Base-by-base conservation (phyloP, 169 alveolate genomes). In the Cryptosporidium sp. region DNA sequence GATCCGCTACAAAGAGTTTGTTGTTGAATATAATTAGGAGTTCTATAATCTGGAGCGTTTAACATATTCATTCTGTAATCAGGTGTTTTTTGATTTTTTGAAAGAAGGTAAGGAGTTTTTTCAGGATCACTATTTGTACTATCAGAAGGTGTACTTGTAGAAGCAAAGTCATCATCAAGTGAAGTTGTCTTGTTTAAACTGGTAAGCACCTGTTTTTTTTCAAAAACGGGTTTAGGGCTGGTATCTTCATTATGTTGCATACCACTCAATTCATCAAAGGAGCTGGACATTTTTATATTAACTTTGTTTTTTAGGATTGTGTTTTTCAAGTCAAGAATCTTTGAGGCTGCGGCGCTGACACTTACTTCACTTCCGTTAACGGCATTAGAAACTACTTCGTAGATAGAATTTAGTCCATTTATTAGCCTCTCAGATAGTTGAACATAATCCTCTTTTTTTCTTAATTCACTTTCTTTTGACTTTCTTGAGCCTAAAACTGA, bases 1-100 rank as follows among this genome's bases (percentile, higher is more conserved):
- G 86, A 75, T 26, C 86, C 86, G 33, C 86, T 60, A 52, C 86
- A 75, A 31, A 52, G 29, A 21, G 73, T 75, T 52, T 75, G 86
- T 35, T 37, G 48, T 35, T 75, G 70, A 26, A 75, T 39, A 61
- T 75, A 75, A 53, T 75, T 75, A 14, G 86, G 86, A 18, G 72
- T 75, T 58, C 72, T 75, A 37, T 75, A 75, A 58, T 75, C 39
- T 7, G 86, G 86, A 18, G 56, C 56, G n/a, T 23, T 61, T 42
- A 53, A 35, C 31, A 48, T 72, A 37, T 75, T 75, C 45, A 60
- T 23, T 42, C 86, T 75, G 60, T 75, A 75, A 23, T 75, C 86
- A 12, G 86, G 86, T 18, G n/a, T 21, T 8, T 71, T 71, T 44
- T 71, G 85, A 71, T 21, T 71, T 1, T 18, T 44, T 9, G 85